These are phyloP conservation scores for Takakia lepidozioides DNA, from an alignment of 225 moss, liverwort and hornwort genomes.

Conservation along the genomic window DNA sequence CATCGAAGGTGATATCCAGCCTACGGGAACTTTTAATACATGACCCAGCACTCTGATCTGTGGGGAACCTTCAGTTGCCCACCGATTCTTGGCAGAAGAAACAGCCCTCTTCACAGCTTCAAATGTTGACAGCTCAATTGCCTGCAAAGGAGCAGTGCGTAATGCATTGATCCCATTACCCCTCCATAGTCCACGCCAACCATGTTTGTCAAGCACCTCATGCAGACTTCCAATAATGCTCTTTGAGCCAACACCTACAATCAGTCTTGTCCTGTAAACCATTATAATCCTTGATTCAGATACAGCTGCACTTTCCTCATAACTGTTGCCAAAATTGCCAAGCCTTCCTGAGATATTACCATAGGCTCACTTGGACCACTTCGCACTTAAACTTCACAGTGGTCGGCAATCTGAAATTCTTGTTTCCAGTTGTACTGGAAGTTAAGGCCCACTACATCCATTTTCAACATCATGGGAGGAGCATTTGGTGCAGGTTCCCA, in stretches of 20 bases:
- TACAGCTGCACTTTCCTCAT: too few species aligned
- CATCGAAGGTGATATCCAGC: constrained; percentile 23
- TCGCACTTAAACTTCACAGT: too few species aligned
- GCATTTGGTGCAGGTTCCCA: too few species aligned
- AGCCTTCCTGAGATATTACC: too few species aligned
- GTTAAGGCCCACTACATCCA: too few species aligned
- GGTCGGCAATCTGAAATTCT: too few species aligned
- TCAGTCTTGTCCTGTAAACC: constrained; percentile 27
- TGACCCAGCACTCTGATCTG: constrained; percentile 28
- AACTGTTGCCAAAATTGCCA: too few species aligned
- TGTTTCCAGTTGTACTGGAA: too few species aligned
- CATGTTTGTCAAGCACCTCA: constrained; percentile 14
- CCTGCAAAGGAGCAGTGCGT: constrained; percentile 30
- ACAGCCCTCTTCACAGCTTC: constrained; percentile 23
- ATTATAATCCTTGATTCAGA: too few species aligned
- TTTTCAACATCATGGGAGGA: too few species aligned
- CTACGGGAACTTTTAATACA: constrained; percentile 10
- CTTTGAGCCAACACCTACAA: constrained; percentile 31
- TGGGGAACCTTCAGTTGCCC: constrained; percentile 22
- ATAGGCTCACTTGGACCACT: too few species aligned
- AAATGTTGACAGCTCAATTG: constrained; percentile 33
- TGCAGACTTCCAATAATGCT: constrained; percentile 33
- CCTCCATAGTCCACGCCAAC: constrained; percentile 34
- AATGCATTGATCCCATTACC: constrained; percentile 35
- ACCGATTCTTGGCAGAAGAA: constrained; percentile 15